These are phyloP conservation scores for Fusarium tupiense DNA, from an alignment of 2,329 filamentous ascomycete genomes.

Conservation along the genomic window DNA sequence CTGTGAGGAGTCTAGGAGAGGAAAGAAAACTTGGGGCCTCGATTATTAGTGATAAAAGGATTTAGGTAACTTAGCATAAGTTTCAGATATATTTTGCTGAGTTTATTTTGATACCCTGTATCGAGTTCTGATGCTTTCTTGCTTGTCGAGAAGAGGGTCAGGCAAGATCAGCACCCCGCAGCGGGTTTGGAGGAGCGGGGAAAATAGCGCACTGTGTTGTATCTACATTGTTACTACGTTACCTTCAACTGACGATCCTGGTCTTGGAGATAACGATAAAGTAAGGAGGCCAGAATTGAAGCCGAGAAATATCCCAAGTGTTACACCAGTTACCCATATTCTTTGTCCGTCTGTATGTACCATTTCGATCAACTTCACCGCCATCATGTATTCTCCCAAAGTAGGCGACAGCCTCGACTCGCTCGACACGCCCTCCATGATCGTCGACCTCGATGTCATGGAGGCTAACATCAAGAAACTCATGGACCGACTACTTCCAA, in stretches of 20 bases:
- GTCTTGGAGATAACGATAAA: neutral
- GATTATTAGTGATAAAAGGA: fast-evolving
- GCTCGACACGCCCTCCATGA: slow-evolving; percentile 66
- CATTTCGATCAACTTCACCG: neutral
- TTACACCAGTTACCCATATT: neutral
- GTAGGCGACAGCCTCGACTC: slow-evolving; percentile 15
- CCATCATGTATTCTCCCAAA: slow-evolving; percentile 12
- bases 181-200: neutral
- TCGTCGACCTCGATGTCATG: slow-evolving; percentile 63
- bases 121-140: neutral
- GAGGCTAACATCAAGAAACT: slow-evolving; percentile 61
- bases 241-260: neutral
- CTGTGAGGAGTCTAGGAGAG: neutral
- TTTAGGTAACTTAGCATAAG: neutral
- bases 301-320: neutral
- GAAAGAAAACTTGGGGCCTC: fast-evolving
- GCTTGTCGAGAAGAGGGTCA: neutral
- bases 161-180: neutral
- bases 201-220: slow-evolving; percentile 8
- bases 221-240: slow-evolving; percentile 1
- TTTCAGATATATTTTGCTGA: neutral
- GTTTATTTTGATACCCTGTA: neutral
- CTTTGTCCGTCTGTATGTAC: neutral
- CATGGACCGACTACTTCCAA: slow-evolving; percentile 54
- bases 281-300: neutral